Evolutionary conservation across 306 rosid species (phyloP), one percentile per base, ranked within the genome.

Genomic region (Fragaria nilgerrensis): DNA sequence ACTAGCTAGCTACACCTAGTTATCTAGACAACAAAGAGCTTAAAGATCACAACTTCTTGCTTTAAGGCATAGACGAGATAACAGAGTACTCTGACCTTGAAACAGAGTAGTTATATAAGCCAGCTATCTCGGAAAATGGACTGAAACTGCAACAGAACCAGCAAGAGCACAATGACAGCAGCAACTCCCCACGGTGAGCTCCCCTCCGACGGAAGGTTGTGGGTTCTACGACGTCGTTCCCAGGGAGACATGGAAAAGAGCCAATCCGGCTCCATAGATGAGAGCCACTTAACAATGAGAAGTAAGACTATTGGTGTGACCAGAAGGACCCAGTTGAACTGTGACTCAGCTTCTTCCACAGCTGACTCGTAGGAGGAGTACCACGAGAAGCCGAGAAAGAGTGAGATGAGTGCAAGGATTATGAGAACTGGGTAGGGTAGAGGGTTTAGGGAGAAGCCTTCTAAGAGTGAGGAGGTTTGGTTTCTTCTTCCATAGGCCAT

Each of bases 161-260:
- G 89, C 85, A 95, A 10, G 37, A 95, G 36, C 37, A 90, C 85
- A 55, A 92, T 95, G 74, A 89, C 36, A 81, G 93, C 98, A 56
- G 98, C 97, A 62, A 95, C 98, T 47, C 89, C 96, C 97, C 98
- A 95, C 0, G 98, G 98, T 2, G 97, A 95, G 81, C 89, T 86
- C 0, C 98, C 98, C 75, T 92, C 98, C 5, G 96, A 82, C 10
- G 92, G 80, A 2, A 5, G 19, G 39, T 81, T 50, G 72, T 89
- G 70, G 44, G 92, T 92, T 63, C 82, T 72, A 41, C 85, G 80
- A 68, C 87, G 81, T 9, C 67, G 87, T 4, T 87, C 96, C 93
- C 88, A 85, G 1, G 90, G 84, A 2, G 85, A 83, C 47, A 73
- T 72, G 58, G 84, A 39, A 55, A 83, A 85, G 77, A 88, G 87